Conservation (phyloP, 1,139 yeast genomes). For the Scheffersomyces cryptocercus region DNA sequence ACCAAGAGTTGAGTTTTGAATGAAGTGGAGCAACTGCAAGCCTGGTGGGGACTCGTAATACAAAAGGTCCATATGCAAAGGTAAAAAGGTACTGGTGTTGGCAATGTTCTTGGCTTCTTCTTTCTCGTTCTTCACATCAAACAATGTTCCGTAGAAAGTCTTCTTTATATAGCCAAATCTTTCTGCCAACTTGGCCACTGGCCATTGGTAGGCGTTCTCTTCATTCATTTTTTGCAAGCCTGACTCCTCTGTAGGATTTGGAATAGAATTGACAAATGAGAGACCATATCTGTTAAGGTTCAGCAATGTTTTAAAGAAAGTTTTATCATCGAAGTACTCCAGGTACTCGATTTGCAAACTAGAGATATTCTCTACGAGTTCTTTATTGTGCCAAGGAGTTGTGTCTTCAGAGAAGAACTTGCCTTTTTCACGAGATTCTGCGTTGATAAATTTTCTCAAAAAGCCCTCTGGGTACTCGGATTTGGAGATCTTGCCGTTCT, state of each 20-base stretch:
- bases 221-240: slow-evolving; percentile 19
- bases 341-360: slow-evolving; percentile 34
- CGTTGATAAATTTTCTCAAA: slow-evolving; percentile 44
- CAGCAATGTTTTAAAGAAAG: slow-evolving; percentile 41
- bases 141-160: slow-evolving; percentile 74
- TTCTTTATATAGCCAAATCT: slow-evolving; percentile 69
- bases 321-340: slow-evolving; percentile 40
- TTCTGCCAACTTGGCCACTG: slow-evolving; percentile 51
- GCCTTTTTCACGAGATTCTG: slow-evolving; percentile 29
- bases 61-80: slow-evolving; percentile 78
- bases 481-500: slow-evolving; percentile 32
- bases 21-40: slow-evolving; percentile 66
- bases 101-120: slow-evolving; percentile 74
- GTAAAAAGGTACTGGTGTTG: slow-evolving; percentile 64
- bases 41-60: slow-evolving; percentile 89
- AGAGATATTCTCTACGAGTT: slow-evolving; percentile 18
- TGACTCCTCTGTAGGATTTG: slow-evolving; percentile 29
- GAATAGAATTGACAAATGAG: slow-evolving; percentile 55
- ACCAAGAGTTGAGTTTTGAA: slow-evolving; percentile 63
- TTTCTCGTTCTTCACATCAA: slow-evolving; percentile 62
- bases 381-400: slow-evolving; percentile 41
- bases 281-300: slow-evolving; percentile 62
- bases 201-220: slow-evolving; percentile 37
- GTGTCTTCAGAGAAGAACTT: slow-evolving; percentile 37
- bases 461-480: slow-evolving; percentile 51